These are phyloP conservation scores for Tylopilus subfusipes DNA, from an alignment of 768 basidiomycete genomes.

Conservation along the genomic window DNA sequence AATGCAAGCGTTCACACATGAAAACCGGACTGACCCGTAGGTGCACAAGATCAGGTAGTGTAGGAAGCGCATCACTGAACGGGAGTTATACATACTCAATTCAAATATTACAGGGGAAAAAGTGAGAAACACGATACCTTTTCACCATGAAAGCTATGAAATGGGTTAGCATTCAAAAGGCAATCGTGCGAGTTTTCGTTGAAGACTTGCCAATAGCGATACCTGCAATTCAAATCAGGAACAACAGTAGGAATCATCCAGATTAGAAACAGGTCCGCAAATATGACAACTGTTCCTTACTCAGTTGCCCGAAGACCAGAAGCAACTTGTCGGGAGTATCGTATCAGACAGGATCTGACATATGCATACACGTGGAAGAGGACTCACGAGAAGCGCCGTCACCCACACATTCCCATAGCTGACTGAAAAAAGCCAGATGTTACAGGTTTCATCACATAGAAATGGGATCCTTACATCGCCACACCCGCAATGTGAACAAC, in stretches of 20 bases:
- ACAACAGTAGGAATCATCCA: conserved; percentile 1
- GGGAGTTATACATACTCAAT: neutral
- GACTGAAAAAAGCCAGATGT: conserved; percentile 35
- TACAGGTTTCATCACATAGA: neutral
- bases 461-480: conserved; percentile 48
- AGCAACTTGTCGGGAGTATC: conserved; percentile 40
- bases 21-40: conserved; percentile 40
- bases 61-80: conserved; percentile 40
- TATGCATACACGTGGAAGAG: neutral
- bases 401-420: conserved; percentile 50
- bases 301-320: conserved; percentile 48
- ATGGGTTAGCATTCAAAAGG: conserved; percentile 1
- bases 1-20: neutral
- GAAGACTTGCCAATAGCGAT: conserved; percentile 38
- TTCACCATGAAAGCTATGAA: conserved; percentile 41
- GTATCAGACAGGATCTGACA: conserved; percentile 2
- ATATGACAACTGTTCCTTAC: conserved; percentile 27
- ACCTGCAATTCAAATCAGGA: conserved; percentile 16
- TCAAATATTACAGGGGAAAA: neutral
- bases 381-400: conserved; percentile 45
- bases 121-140: conserved; percentile 40
- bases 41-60: conserved; percentile 39
- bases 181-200: neutral
- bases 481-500: conserved; percentile 57
- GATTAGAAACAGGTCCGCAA: neutral